These are phyloP conservation scores for Parsonsia alboflavescens DNA, from an alignment of 257 asterid species.

Conservation along the genomic window DNA sequence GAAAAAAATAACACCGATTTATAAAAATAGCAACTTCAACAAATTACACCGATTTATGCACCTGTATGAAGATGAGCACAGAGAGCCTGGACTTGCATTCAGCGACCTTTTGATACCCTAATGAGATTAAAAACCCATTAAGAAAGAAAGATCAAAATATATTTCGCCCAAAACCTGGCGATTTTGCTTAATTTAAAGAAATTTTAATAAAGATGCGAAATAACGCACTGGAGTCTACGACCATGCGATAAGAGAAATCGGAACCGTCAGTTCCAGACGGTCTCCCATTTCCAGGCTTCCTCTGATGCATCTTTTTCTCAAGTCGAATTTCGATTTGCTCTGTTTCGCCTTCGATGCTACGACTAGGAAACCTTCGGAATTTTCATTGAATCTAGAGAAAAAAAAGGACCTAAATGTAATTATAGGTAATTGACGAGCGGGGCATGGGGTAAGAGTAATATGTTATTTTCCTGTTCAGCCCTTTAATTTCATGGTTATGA, in stretches of 20 bases:
- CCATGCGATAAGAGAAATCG: constrained; percentile 94
- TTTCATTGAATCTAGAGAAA: background rate
- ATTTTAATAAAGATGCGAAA: background rate
- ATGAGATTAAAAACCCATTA: background rate
- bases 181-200: background rate
- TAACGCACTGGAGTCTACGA: constrained; percentile 73
- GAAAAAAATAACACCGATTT: too few species aligned
- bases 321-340: background rate
- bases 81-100: constrained; percentile 63
- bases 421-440: background rate
- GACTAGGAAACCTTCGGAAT: background rate
- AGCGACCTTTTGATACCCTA: constrained; percentile 77
- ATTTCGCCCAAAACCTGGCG: background rate
- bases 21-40: background rate
- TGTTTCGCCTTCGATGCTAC: background rate
- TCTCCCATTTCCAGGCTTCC: constrained; percentile 54
- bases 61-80: constrained; percentile 57
- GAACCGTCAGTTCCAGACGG: constrained; percentile 96
- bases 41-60: constrained; percentile 8
- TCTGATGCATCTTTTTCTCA: constrained; percentile 39
- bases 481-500: background rate
- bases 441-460: background rate
- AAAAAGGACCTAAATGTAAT: background rate
- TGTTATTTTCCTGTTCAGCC: background rate
- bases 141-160: background rate